Evolutionary conservation across 2,329 filamentous ascomycete genomes (phyloP).

Genomic region (Aspergillus fijiensis): DNA sequence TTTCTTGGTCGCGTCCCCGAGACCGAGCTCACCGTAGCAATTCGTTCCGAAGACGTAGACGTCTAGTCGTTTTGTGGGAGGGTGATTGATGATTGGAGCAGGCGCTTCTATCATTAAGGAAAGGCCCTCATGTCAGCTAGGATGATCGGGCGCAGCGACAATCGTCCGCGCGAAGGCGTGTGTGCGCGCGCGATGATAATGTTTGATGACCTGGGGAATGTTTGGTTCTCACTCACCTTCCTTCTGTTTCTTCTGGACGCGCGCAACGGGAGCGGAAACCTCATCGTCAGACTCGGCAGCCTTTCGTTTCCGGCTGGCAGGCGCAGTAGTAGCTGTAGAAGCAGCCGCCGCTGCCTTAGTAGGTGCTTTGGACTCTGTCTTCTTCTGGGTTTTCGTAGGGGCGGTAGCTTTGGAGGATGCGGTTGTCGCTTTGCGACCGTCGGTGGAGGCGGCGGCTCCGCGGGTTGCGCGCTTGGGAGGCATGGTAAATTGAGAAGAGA

Average conservation of each 20-base stretch:
- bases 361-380: neutral
- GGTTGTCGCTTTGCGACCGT: neutral
- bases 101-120: neutral
- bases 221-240: slow-evolving; percentile 1
- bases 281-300: slow-evolving; percentile 5
- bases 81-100: slow-evolving; percentile 11
- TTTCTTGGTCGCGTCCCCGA: slow-evolving; percentile 62
- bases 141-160: neutral
- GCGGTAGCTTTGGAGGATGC: neutral
- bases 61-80: slow-evolving; percentile 64
- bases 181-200: too few relatives aligned
- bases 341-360: neutral
- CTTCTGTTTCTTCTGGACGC: slow-evolving; percentile 10
- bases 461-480: slow-evolving; percentile 5
- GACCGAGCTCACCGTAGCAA: slow-evolving; percentile 71
- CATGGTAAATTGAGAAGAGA: neutral
- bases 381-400: neutral
- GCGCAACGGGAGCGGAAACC: neutral
- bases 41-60: slow-evolving; percentile 80
- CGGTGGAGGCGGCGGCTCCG: neutral
- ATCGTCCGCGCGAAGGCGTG: neutral
- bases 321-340: neutral
- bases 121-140: neutral
- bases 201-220: too few relatives aligned
- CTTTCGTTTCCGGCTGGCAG: slow-evolving; percentile 10